A percentile compares a stretch with the other conserved stretches of the same genome.
Evolutionary conservation across 768 basidiomycete genomes (phyloP).

Genomic region (Trametes cubensis): DNA sequence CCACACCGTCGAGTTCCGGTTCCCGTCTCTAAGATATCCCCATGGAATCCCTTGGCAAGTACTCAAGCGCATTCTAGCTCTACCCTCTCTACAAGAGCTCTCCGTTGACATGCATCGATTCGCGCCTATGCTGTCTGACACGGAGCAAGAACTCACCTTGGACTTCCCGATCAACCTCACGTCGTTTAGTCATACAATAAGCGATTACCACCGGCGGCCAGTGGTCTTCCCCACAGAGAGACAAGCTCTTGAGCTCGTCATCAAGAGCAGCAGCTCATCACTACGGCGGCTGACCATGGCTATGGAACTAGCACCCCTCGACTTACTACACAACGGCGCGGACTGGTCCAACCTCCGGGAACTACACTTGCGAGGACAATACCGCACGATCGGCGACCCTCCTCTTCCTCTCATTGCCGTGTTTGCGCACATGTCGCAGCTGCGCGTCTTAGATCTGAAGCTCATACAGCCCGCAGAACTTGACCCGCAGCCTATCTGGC

Average conservation of each 20-base stretch:
- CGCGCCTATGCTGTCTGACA: no score
- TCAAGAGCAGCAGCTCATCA: background rate
- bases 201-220: background rate
- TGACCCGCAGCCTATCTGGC: background rate
- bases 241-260: background rate
- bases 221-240: background rate
- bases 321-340: background rate
- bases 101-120: no score
- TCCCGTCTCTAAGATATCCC: no score
- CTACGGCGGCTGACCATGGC: background rate
- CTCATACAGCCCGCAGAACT: background rate
- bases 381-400: background rate
- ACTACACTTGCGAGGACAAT: background rate
- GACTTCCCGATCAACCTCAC: background rate
- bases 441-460: background rate
- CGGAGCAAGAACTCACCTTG: no score
- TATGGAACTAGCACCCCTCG: background rate
- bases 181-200: background rate
- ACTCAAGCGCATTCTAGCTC: no score
- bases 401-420: background rate
- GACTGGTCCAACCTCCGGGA: background rate
- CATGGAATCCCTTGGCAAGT: no score
- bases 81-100: no score
- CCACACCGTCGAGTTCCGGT: no score
- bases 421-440: background rate